Conservation (phyloP, 179 eudicot genomes). For the Beta corolliflora region DNA sequence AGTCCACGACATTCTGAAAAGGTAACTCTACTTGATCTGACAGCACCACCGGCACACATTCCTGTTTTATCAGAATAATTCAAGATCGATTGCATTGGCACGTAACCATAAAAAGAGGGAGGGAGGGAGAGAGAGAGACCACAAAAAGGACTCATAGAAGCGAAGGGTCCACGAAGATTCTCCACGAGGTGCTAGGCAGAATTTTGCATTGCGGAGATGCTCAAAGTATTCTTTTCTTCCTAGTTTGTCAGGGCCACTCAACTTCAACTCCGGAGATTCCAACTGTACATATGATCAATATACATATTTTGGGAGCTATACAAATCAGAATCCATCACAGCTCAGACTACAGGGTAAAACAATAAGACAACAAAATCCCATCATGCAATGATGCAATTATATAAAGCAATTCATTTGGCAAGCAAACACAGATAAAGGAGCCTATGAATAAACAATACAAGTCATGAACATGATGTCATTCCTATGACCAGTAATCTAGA, state of each 20-base stretch:
- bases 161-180: conserved; percentile 99
- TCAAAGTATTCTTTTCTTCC: conserved; percentile 79
- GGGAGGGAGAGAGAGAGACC: conserved; percentile 33
- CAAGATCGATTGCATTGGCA: conserved; percentile 2
- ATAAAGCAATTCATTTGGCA: background rate
- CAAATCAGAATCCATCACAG: conserved; percentile 4
- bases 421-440: background rate
- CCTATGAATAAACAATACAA: background rate
- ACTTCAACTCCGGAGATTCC: conserved; percentile 98
- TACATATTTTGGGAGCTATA: conserved; percentile 30
- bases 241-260: conserved; percentile 87
- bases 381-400: background rate
- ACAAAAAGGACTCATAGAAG: conserved; percentile 94
- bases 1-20: conserved; percentile 83
- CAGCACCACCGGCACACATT: conserved; percentile 90
- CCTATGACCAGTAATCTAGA: background rate
- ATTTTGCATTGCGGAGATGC: conserved; percentile 90
- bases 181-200: conserved; percentile 98
- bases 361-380: background rate
- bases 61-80: conserved; percentile 50
- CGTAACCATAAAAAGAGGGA: background rate
- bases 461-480: background rate
- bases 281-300: conserved; percentile 68
- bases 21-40: conserved; percentile 89
- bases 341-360: background rate